phyloP scores from a whole-genome alignment of 345 rosid species.

The Clausena lansium region DNA sequence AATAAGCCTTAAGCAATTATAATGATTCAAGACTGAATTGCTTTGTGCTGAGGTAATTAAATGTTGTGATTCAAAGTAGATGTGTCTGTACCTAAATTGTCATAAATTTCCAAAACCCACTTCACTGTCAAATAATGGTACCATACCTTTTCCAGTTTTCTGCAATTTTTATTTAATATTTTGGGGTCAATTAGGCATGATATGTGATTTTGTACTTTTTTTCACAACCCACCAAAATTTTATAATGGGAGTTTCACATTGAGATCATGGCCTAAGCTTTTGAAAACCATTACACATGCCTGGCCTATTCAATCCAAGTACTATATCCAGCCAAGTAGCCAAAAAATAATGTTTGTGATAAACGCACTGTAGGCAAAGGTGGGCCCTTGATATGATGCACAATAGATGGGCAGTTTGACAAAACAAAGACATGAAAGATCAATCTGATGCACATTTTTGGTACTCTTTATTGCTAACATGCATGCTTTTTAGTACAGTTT shows the following conservation, averaged over 20 bases:
- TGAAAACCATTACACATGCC: conserved; percentile 9
- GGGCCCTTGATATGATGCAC: conserved; percentile 34
- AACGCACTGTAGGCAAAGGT: conserved; percentile 11
- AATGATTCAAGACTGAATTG: neutral
- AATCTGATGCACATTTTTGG: conserved; percentile 19
- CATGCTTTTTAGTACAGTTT: conserved; percentile 27
- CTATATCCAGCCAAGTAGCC: conserved; percentile 11
- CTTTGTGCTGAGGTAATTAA: conserved; percentile 1
- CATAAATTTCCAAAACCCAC: conserved; percentile 10
- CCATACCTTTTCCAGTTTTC: neutral
- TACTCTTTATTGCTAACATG: conserved; percentile 21
- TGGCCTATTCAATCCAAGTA: conserved; percentile 14
- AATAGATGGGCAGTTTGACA: conserved; percentile 31
- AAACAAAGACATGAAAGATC: conserved; percentile 29
- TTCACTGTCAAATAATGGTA: neutral
- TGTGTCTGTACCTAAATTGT: neutral
- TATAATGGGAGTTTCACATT: conserved; percentile 1
- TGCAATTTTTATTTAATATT: neutral
- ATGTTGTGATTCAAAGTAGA: neutral
- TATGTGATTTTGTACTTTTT: neutral
- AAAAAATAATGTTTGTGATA: conserved; percentile 16
- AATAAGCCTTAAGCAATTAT: neutral
- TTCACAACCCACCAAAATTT: neutral
- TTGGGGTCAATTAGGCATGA: neutral
- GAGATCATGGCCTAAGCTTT: conserved; percentile 15